A percentile compares a stretch with the other conserved stretches of the same genome.
Conservation (phyloP, 1,139 yeast genomes). For the Kodamaea sp. region DNA sequence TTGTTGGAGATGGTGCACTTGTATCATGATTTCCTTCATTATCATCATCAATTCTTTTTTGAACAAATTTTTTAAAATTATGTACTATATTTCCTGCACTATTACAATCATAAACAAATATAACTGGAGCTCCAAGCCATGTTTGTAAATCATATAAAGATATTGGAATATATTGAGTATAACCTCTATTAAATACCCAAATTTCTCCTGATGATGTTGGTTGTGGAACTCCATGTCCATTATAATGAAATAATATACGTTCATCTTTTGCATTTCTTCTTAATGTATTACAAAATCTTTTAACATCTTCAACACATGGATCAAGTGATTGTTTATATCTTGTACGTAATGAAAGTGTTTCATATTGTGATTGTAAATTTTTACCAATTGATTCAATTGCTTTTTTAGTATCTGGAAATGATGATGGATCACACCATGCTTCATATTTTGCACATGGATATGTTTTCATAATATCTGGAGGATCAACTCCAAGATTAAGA, state of each 20-base stretch:
- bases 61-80: slow-evolving; percentile 86
- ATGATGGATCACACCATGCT: slow-evolving; percentile 89
- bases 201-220: slow-evolving; percentile 98
- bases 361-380: slow-evolving; percentile 82
- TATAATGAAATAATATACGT: slow-evolving; percentile 87
- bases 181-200: slow-evolving; percentile 97
- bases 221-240: slow-evolving; percentile 98
- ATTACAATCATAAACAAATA: slow-evolving; percentile 91
- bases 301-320: slow-evolving; percentile 94
- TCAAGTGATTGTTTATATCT: slow-evolving; percentile 88
- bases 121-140: slow-evolving; percentile 97
- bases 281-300: slow-evolving; percentile 83
- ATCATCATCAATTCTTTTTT: slow-evolving; percentile 86
- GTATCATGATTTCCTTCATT: slow-evolving; percentile 67
- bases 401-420: slow-evolving; percentile 82
- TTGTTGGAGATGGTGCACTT: slow-evolving; percentile 61
- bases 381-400: slow-evolving; percentile 93
- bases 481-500: slow-evolving; percentile 91
- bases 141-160: slow-evolving; percentile 89
- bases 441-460: slow-evolving; percentile 92
- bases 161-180: slow-evolving; percentile 95
- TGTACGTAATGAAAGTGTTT: slow-evolving; percentile 80
- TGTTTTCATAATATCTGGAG: slow-evolving; percentile 93
- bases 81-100: slow-evolving; percentile 92
- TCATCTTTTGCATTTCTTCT: slow-evolving; percentile 90